Conservation (phyloP, 306 rosid genomes). For the Casuarina glauca region DNA sequence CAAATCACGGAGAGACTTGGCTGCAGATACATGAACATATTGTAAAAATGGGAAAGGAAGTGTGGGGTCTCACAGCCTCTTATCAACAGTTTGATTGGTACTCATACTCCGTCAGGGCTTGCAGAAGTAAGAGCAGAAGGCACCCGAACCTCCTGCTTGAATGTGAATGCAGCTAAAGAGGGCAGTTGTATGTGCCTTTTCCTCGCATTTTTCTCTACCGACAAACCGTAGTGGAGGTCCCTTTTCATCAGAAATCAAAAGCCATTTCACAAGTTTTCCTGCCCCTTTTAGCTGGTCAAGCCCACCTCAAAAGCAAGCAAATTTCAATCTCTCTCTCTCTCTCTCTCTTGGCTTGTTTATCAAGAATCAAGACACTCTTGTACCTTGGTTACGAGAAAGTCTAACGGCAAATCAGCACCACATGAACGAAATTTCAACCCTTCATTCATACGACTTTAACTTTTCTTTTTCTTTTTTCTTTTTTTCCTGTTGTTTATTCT, state of each 20-base stretch:
- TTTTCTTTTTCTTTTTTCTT: conserved; percentile 7
- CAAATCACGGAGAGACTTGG: no score
- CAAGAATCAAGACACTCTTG: conserved; percentile 13
- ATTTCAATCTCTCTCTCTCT: conserved; percentile 28
- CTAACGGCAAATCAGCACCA: background rate
- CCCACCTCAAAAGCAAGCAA: conserved; percentile 41
- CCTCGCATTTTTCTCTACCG: conserved; percentile 37
- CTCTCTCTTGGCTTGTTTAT: conserved; percentile 27
- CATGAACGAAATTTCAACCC: background rate
- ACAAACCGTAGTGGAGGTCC: conserved; percentile 63
- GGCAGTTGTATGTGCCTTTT: conserved; percentile 30
- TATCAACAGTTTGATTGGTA: no score
- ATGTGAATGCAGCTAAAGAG: conserved; percentile 15
- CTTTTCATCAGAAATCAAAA: conserved; percentile 44
- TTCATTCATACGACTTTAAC: background rate
- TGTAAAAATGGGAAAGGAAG: no score
- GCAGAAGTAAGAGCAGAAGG: background rate
- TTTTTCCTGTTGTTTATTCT: background rate
- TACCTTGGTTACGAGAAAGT: conserved; percentile 16
- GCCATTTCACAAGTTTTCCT: conserved; percentile 17
- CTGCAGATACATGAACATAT: no score
- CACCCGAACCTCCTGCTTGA: background rate
- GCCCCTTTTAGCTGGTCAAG: conserved; percentile 43
- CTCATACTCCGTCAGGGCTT: no score
- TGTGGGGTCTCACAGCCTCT: no score